Conservation (phyloP, 306 rosid genomes). For the Parietaria judaica region DNA sequence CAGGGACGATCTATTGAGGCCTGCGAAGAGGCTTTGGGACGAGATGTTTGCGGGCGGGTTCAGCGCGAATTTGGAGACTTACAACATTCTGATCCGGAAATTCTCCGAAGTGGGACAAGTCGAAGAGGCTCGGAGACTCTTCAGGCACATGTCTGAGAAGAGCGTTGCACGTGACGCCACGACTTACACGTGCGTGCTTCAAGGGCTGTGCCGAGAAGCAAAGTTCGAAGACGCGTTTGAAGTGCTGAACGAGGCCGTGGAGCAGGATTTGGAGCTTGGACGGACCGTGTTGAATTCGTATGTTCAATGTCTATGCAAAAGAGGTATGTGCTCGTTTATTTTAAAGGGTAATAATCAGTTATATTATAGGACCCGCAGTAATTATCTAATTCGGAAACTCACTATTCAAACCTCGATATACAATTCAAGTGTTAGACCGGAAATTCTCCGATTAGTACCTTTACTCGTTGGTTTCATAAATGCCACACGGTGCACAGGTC, state of each 20-base stretch:
- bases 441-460: background rate
- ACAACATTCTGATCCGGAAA: slow-evolving; percentile 58
- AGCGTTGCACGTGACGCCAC: slow-evolving; percentile 47
- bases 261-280: slow-evolving; percentile 54
- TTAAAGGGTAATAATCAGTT: background rate
- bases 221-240: slow-evolving; percentile 61
- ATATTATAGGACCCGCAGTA: no score
- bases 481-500: slow-evolving; percentile 42
- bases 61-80: slow-evolving; percentile 67
- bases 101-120: slow-evolving; percentile 57
- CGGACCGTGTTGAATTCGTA: slow-evolving; percentile 40
- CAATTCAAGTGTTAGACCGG: no score
- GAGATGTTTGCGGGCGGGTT: slow-evolving; percentile 83
- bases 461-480: background rate
- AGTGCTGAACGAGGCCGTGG: slow-evolving; percentile 41
- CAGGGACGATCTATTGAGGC: slow-evolving; percentile 68
- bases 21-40: slow-evolving; percentile 87
- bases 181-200: slow-evolving; percentile 53
- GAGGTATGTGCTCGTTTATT: slow-evolving; percentile 40
- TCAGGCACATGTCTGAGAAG: slow-evolving; percentile 59
- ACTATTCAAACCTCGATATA: no score
- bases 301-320: slow-evolving; percentile 45
- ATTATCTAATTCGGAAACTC: no score
- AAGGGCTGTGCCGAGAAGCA: slow-evolving; percentile 61
- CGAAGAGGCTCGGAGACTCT: slow-evolving; percentile 72